Percentiles rank a stretch among this genome's conserved stretches.
Conservation (phyloP, 805 yeast genomes). For the Starmerella powellii region DNA sequence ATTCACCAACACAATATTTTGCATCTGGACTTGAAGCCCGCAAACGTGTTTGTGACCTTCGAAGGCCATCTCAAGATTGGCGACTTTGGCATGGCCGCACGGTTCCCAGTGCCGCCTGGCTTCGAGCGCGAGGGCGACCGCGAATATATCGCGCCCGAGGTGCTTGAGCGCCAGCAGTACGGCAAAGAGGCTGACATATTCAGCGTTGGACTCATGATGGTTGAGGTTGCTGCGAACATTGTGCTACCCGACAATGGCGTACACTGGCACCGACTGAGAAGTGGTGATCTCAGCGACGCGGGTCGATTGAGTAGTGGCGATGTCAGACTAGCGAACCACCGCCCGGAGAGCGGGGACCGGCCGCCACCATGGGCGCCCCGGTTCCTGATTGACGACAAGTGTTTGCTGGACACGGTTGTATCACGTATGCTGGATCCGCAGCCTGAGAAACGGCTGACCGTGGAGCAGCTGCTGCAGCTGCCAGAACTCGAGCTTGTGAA, state of each 20-base stretch:
- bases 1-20: slow-evolving; percentile 66
- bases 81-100: slow-evolving; percentile 90
- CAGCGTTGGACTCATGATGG: slow-evolving; percentile 83
- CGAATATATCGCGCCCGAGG: slow-evolving; percentile 95
- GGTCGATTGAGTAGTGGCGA: slow-evolving; percentile 66
- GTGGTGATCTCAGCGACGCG: slow-evolving; percentile 92
- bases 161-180: slow-evolving; percentile 67
- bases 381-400: slow-evolving; percentile 61
- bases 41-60: slow-evolving; percentile 84
- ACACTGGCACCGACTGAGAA: slow-evolving; percentile 89
- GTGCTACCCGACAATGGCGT: slow-evolving; percentile 90
- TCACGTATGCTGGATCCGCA: slow-evolving; percentile 81
- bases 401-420: slow-evolving; percentile 66
- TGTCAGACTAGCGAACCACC: slow-evolving; percentile 24
- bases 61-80: slow-evolving; percentile 92
- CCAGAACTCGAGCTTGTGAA: slow-evolving; percentile 72
- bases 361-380: slow-evolving; percentile 75
- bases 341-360: not conserved
- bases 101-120: slow-evolving; percentile 44
- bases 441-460: slow-evolving; percentile 71
- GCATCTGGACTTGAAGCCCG: slow-evolving; percentile 90
- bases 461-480: slow-evolving; percentile 52
- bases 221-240: slow-evolving; percentile 92
- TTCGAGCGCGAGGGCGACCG: slow-evolving; percentile 95
- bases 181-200: slow-evolving; percentile 90